Evolutionary conservation across 2,329 filamentous ascomycete species (phyloP).

Genomic region (Alternaria metachromatica): DNA sequence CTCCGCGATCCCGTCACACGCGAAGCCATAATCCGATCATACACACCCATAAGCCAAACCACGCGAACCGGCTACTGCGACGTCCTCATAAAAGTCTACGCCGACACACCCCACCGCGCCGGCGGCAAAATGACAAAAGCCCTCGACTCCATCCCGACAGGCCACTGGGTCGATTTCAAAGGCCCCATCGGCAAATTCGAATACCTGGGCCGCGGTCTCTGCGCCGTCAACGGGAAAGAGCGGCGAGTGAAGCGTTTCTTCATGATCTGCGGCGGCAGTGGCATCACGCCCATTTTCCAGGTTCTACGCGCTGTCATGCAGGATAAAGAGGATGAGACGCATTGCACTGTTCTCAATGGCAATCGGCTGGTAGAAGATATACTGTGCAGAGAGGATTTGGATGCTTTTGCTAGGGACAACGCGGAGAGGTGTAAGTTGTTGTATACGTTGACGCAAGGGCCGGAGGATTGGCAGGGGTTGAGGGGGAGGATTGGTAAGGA

Average conservation of each 20-base stretch:
- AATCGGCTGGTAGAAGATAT: constrained; percentile 83
- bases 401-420: constrained; percentile 64
- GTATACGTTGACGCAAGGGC: constrained; percentile 71
- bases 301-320: constrained; percentile 77
- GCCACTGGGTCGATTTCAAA: constrained; percentile 81
- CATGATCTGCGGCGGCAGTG: constrained; percentile 90
- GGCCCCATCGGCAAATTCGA: constrained; percentile 86
- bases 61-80: constrained; percentile 69
- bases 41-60: constrained; percentile 80
- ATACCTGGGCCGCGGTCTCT: constrained; percentile 73
- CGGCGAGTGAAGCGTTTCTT: constrained; percentile 71
- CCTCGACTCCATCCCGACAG: constrained; percentile 74
- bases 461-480: constrained; percentile 70
- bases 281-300: constrained; percentile 90
- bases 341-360: constrained; percentile 77
- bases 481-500: constrained; percentile 70
- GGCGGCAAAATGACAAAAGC: constrained; percentile 85
- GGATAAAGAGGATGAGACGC: constrained; percentile 68
- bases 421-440: constrained; percentile 67
- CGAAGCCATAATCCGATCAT: constrained; percentile 81
- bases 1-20: constrained; percentile 73
- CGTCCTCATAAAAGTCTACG: constrained; percentile 84
- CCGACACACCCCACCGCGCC: constrained; percentile 60
- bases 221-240: constrained; percentile 64
- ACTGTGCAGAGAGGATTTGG: constrained; percentile 76